Evolutionary conservation across 306 rosid genomes (phyloP).

Genomic region (apple (Malus domestica)): DNA sequence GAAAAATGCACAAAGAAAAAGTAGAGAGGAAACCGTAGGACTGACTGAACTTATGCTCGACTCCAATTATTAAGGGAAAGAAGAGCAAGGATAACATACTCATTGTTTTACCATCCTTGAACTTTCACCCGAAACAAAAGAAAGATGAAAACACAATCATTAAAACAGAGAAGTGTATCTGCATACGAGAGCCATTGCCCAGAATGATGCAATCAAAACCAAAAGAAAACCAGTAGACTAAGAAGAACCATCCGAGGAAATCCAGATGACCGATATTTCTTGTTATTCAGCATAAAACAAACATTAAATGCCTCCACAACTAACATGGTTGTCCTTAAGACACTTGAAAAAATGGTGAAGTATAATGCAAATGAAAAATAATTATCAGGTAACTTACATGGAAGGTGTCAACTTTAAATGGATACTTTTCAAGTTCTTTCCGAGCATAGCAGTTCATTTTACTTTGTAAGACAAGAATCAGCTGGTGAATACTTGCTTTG

Average conservation of each 20-base stretch:
- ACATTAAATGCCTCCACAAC: not conserved
- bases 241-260: not conserved
- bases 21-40: not conserved
- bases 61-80: not conserved
- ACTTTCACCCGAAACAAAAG: not conserved
- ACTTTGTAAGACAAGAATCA: slow-evolving; percentile 37
- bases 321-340: not conserved
- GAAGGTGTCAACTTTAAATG: slow-evolving; percentile 34
- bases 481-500: slow-evolving; percentile 16
- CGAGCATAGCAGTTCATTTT: slow-evolving; percentile 27
- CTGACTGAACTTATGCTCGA: not conserved
- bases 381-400: slow-evolving; percentile 19
- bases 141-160: not conserved
- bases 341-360: not conserved
- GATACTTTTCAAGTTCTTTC: slow-evolving; percentile 17
- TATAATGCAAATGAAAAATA: not conserved
- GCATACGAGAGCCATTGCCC: not conserved
- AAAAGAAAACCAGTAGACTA: not conserved
- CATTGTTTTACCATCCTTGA: not conserved
- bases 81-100: too few relatives aligned
- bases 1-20: not conserved
- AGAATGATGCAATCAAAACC: not conserved
- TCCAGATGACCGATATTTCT: not conserved
- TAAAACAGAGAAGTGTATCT: not conserved
- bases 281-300: not conserved